Evolutionary conservation across 2,329 filamentous ascomycete genomes (phyloP), one percentile per base, ranked within the genome.

Genomic region (Fulvia fulva): DNA sequence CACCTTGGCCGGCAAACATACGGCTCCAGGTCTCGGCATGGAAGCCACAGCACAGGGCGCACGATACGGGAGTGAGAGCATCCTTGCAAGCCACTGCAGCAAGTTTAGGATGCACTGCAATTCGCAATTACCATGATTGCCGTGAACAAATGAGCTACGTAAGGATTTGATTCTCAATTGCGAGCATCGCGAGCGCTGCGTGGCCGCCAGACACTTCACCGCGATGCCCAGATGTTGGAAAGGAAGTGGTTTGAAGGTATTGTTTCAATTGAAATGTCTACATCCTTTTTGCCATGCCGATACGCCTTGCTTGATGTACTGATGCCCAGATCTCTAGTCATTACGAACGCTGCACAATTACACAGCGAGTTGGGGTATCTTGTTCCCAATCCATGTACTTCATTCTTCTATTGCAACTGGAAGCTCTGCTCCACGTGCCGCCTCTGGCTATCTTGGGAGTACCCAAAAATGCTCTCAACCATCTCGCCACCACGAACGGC

Each of bases 391-490:
- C 46, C 44, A 26, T 21, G n/a, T n/a, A n/a, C n/a, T n/a, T n/a
- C n/a, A 30, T 37, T 25, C 45, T 30, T 51, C 45, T 50, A 54
- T 41, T 45, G 45, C 34, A 55, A 30, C 58, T 61, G 52, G 41
- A 63, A 58, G 22, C 52, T 57, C 11, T 45, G 58, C 53, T 59
- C 58, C 19, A 63, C 57, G 11, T 57, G 59, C 58, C 56, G 58
- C 51, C 50, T 50, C 32, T 59, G 59, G 8, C 53, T 51, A 5
- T 57, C 55, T 3, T 50, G 53, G 9, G 61, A 53, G 32, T 60
- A 61, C n/a, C 71, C 71, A 53, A 75, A 74, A 37, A 75, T 72
- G 51, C 64, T 71, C 30, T 71, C 59, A 7, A 75, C 73, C 67
- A 75, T 70, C 58, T 74, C 73, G 16, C 72, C 73, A 16, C 71